Conservation (phyloP, 306 rosid species). For the Castanea mollissima region DNA sequence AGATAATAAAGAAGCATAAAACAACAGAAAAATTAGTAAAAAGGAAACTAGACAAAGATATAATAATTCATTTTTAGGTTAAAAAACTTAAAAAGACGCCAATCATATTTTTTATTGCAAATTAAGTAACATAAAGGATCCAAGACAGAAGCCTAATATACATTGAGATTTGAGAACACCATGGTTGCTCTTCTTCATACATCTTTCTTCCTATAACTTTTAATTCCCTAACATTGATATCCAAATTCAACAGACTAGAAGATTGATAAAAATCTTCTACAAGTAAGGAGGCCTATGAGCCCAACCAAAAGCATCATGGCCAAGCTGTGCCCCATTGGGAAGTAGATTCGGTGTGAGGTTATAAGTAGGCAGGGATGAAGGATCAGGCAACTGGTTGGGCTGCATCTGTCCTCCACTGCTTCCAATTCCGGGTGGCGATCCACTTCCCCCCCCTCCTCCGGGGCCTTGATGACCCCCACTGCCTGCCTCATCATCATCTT, state of each 20-base stretch:
- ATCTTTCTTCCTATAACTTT: constrained; percentile 14
- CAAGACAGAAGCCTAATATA: constrained; percentile 37
- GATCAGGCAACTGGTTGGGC: constrained; percentile 48
- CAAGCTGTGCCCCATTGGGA: constrained; percentile 59
- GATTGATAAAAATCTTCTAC: constrained; percentile 5
- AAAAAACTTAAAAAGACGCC: constrained; percentile 21
- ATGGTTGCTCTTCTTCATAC: constrained; percentile 18
- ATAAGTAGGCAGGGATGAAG: constrained; percentile 58
- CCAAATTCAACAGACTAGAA: constrained; percentile 21
- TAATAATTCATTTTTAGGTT: constrained; percentile 21
- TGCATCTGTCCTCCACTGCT: constrained; percentile 47
- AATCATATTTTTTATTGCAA: constrained; percentile 44
- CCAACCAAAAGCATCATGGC: constrained; percentile 82
- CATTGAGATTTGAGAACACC: constrained; percentile 26
- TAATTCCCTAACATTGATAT: constrained; percentile 21
- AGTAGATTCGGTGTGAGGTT: constrained; percentile 62
- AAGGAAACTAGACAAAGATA: constrained; percentile 7
- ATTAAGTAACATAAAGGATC: constrained; percentile 18
- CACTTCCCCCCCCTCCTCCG: constrained; percentile 37
- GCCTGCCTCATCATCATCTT: constrained; percentile 69
- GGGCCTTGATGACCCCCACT: constrained; percentile 35
- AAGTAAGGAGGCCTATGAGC: constrained; percentile 66
- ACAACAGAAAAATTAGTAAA: constrained; percentile 16
- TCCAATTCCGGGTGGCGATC: constrained; percentile 50
- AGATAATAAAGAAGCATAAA: constrained; percentile 15